Evolutionary conservation across 768 basidiomycete species (phyloP), one percentile per base, ranked within the genome.

Genomic region (Leucocoprinus sp.): DNA sequence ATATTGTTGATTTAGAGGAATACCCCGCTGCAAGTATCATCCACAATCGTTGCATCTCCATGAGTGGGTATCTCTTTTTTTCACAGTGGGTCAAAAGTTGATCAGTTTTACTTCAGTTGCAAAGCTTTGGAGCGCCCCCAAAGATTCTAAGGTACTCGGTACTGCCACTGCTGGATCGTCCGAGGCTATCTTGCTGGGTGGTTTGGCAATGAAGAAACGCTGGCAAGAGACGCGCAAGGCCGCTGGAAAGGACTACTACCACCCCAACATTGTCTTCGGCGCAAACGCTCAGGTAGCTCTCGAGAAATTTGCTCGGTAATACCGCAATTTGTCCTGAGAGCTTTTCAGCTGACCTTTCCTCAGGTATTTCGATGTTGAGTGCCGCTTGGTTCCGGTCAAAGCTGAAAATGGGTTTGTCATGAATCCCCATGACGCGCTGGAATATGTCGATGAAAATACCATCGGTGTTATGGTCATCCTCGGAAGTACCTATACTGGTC

Each of bases 121-220:
- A 12, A 66, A 77, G 54, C 65, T 83, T 14, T 83, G 80, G 80
- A 77, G 80, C 51, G 80, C 76, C 3, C 78, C 78, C 3, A 73
- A 75, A 48, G 69, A 64, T 2, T 60, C 65, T 24, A 69, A 76
- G 44, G 78, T 70, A 2, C 69, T 82, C 33, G 82, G 82, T 9
- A 78, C 78, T 0, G 75, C 79, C 8, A 82, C 80, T 8, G 78
- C 78, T 4, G 80, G 80, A 2, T 76, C 74, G 3, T 77, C 72
- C 11, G 80, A 84, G 59, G 82, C 80, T 1, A 81, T 82, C 60
- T 77, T 79, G 72, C 75, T 84, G 7, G 80, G 77, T n/a, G 80
- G 80, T 11, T 61, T 84, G 1, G 80, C 82, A 0, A 65, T 82
- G 65, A 84, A 84, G 62, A 74, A 76, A 57, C 63, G 71, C 21